Percentiles rank a stretch among this genome's conserved stretches.
phyloP scores from a whole-genome alignment of 1,284 basidiomycete species.

The Wallemia mellicola region DNA sequence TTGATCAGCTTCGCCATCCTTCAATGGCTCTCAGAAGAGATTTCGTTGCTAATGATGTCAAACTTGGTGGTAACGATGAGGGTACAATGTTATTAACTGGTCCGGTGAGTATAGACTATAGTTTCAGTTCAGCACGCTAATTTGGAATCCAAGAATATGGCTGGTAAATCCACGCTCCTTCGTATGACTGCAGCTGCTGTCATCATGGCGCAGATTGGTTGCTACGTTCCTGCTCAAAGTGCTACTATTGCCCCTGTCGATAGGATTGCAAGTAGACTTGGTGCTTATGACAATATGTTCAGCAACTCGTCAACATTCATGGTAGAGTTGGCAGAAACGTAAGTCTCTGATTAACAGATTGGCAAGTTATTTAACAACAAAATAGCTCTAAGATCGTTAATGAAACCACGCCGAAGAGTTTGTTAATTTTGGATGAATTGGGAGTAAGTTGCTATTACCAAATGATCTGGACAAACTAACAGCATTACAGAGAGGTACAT shows the following conservation, averaged over 20 bases:
- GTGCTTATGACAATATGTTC: conserved; percentile 94
- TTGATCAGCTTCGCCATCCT: conserved; percentile 59
- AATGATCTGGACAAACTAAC: not conserved
- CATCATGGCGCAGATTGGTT: conserved; percentile 94
- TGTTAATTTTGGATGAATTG: conserved; percentile 64
- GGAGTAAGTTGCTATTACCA: conserved; percentile 18
- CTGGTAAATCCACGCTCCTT: conserved; percentile 55
- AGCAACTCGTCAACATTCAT: conserved; percentile 82
- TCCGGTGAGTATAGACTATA: too few relatives aligned
- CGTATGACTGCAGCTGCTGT: conserved; percentile 89
- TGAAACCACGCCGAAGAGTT: conserved; percentile 61
- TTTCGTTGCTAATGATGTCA: conserved; percentile 86
- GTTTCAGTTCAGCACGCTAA: too few relatives aligned
- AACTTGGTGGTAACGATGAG: conserved; percentile 43
- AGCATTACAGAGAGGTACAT: conserved; percentile 8
- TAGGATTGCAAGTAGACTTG: conserved; percentile 87
- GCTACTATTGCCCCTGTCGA: conserved; percentile 77
- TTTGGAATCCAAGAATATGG: too few relatives aligned
- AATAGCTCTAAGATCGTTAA: conserved; percentile 58
- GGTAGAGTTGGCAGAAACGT: conserved; percentile 87
- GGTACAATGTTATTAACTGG: conserved; percentile 73
- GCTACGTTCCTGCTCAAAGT: conserved; percentile 62
- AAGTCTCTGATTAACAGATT: conserved; percentile 4
- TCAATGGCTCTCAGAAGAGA: conserved; percentile 34
- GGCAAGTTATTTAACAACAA: not conserved